Conservation (phyloP, 2,329 filamentous ascomycete species). For the Apiospora phragmitis region DNA sequence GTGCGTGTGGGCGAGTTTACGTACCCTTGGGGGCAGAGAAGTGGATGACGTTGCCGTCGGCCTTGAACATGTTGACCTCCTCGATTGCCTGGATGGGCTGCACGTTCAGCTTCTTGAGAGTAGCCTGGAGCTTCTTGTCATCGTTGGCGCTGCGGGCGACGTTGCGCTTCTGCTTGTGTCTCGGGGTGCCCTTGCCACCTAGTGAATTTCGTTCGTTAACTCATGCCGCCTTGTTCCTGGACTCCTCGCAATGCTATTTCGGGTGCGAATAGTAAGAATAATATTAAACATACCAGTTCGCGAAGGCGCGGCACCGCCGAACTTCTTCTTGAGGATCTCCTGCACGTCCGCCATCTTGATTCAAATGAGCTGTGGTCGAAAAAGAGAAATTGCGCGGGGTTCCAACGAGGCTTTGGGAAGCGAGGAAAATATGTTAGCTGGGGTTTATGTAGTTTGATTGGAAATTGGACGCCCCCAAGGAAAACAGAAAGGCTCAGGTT, state of each 20-base stretch:
- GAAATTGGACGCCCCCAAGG: constrained; percentile 1
- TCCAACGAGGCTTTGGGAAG: constrained; percentile 9
- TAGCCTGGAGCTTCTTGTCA: constrained; percentile 98
- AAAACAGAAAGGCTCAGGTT: neutral
- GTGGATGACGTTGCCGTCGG: constrained; percentile 99
- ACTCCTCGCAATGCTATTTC: neutral
- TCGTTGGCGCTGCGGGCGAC: constrained; percentile 90
- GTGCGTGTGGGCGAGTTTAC: constrained; percentile 31
- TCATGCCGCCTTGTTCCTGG: neutral
- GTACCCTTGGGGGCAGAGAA: constrained; percentile 96
- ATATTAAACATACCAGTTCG: constrained; percentile 32
- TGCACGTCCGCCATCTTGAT: constrained; percentile 42
- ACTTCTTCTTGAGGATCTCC: constrained; percentile 41
- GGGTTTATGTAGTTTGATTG: constrained; percentile 7
- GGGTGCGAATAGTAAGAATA: neutral
- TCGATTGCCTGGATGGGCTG: constrained; percentile 99
- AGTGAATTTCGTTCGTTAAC: constrained; percentile 1
- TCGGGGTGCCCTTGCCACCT: constrained; percentile 94
- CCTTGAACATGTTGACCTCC: constrained; percentile 99
- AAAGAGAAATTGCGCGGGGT: constrained; percentile 9
- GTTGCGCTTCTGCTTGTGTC: constrained; percentile 98
- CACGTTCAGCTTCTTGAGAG: constrained; percentile 99
- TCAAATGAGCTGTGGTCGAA: constrained; percentile 11
- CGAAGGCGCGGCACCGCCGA: constrained; percentile 32
- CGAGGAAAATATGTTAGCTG: constrained; percentile 9